Base-by-base conservation (phyloP, 2,329 filamentous ascomycete genomes). In the Colletotrichum sidae region DNA sequence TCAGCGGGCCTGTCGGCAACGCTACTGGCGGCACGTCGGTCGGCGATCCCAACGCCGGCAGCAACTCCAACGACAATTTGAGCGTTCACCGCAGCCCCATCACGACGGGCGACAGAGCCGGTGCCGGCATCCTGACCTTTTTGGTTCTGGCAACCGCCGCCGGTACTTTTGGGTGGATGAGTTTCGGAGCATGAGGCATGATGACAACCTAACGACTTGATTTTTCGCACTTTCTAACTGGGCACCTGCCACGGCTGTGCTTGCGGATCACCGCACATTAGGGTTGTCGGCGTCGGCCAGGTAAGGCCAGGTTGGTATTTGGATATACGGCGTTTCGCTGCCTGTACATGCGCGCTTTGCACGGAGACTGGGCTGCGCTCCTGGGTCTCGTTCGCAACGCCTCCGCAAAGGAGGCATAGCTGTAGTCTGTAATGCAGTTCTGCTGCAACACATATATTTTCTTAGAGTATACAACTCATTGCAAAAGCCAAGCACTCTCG, bases 131-230 rank as follows among this genome's bases (percentile, higher is more conserved):
- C 44, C 54, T 84, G 15, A 85, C 83, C 6, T 74, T 80, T 25
- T 55, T 84, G n/a, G 68, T 85, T 8, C 70, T 84, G 1, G 78
- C 76, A 7, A 71, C 75, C 4, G 75, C 78, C 1, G 73, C 74
- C 12, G 78, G 78, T 33, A 75, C 81, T 38, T 83, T 84, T 67
- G 77, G 77, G 15, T 84, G 83, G 83, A 84, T 85, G 80, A 83
- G 81, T 67, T 68, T 79, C 33, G 80, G 79, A 2, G 72, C 62
- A 10, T 79, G 71, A 70, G 52, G 49, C 53, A 45, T 12, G 47
- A 42, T 50, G 44, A 53, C 33, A 52, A 56, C 45, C 33, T 65
- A 38, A 62, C 52, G 62, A 65, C 52, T 62, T 62, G 52, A 53
- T 49, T 49, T 62, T 17, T 62, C 35, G n/a, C 57, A 47, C 8